Conservation (phyloP, 2,329 filamentous ascomycete species). For the Cladosporium cucumerinum region DNA sequence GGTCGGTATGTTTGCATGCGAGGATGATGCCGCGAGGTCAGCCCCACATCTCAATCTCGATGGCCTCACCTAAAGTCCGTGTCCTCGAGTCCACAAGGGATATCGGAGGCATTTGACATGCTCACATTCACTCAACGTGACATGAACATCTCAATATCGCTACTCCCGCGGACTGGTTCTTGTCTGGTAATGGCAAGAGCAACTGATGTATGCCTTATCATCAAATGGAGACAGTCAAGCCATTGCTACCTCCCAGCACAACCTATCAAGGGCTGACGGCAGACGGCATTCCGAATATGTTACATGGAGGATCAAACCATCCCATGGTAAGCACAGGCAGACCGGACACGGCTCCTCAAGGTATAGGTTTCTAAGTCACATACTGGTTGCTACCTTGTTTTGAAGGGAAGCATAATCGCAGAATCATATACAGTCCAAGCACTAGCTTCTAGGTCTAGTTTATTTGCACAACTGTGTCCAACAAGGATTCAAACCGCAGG, state of each 20-base stretch:
- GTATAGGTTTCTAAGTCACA: not conserved
- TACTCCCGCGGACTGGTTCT: rapidly evolving
- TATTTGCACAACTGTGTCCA: not conserved
- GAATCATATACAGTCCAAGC: not conserved
- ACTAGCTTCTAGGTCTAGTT: not conserved
- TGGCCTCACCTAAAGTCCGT: not conserved
- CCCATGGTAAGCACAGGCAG: not conserved
- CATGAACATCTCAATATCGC: not conserved
- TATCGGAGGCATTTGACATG: not conserved
- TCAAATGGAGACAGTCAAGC: not conserved
- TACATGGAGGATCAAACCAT: not conserved
- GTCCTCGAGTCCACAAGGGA: not conserved
- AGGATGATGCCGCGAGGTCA: not conserved
- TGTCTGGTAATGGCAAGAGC: not conserved
- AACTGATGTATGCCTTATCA: not conserved
- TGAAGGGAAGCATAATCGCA: not conserved
- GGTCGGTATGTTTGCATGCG: not conserved
- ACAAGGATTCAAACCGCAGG: not conserved
- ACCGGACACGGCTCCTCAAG: not conserved
- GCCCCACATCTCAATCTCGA: not conserved
- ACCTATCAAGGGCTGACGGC: not conserved
- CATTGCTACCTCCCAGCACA: not conserved
- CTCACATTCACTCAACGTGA: not conserved
- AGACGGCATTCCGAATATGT: not conserved
- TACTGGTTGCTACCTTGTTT: not conserved